Base-by-base conservation (phyloP, 306 rosid genomes). In the Citrullus amarus region DNA sequence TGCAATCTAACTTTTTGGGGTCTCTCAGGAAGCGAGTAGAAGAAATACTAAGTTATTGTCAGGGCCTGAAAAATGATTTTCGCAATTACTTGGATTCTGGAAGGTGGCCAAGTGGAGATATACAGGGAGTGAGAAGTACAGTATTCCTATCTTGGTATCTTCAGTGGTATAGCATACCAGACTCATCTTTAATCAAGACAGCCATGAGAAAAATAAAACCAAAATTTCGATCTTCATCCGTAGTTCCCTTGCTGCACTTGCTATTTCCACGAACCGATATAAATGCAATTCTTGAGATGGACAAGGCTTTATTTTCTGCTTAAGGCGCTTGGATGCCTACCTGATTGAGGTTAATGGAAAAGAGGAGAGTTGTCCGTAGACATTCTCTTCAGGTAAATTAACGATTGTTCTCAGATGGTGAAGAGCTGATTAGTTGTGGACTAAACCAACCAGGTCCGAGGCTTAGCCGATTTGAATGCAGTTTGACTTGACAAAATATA, bases 151-250 rank as follows among this genome's bases (percentile, higher is more conserved):
- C 98, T 81, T 89, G 96, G 93, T 91, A 82, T 84, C 95, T 90
- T 80, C 97, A 91, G 82, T 95, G 98, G 97, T 95, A 81, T 81
- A 86, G 86, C 76, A 93, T 89, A n/a, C 98, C 97, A 28, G 55
- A 86, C 76, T 88, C 97, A 63, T 84, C 88, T 25, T 81, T 79
- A 66, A 82, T 92, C 59, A 87, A 86, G 83, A 63, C 75, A 78
- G 88, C 87, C 38, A 79, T 83, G 38, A 83, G 84, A 68, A 87
- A 85, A 82, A 80, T 95, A 82, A 91, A 83, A 75, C 89, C 96
- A 77, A 89, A 80, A 85, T 81, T 82, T 55, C 82, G 48, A 82
- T 83, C 87, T 8, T 85, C 93, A 53, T 88, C 96, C 60, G 78
- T 86, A 43, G 84, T 89, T 66, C 98, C 98, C 57, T 82, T 91